Evolutionary conservation across 441 rosid genomes (phyloP).

Genomic region (Pelargonium exstipulatum): DNA sequence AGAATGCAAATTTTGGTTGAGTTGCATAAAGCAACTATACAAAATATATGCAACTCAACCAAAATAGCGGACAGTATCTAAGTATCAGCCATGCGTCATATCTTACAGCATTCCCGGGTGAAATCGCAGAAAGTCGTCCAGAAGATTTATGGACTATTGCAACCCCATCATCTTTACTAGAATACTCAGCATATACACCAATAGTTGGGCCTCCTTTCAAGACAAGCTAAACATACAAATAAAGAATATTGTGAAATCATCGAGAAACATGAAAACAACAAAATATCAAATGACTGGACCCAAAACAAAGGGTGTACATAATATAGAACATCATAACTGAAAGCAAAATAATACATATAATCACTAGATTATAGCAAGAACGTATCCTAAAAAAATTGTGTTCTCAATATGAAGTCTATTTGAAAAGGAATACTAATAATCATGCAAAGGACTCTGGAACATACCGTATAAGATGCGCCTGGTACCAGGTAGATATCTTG

Average conservation of each 20-base stretch:
- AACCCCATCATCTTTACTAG: conserved; percentile 50
- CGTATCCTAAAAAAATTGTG: background rate
- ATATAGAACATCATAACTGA: conserved; percentile 6
- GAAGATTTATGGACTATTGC: conserved; percentile 57
- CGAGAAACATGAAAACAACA: conserved; percentile 16
- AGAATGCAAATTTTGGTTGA: background rate
- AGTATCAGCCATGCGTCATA: conserved; percentile 21
- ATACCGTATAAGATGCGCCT: conserved; percentile 85
- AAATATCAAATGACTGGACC: background rate
- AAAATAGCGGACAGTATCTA: background rate
- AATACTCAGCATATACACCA: conserved; percentile 57
- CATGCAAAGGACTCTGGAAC: conserved; percentile 20
- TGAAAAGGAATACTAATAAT: conserved; percentile 3
- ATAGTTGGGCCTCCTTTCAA: conserved; percentile 85
- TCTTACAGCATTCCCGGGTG: conserved; percentile 88
- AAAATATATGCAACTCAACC: background rate
- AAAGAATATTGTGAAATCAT: conserved; percentile 13
- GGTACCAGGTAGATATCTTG: conserved; percentile 70
- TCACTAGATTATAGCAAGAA: conserved; percentile 9
- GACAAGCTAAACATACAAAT: conserved; percentile 44
- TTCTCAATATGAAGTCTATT: conserved; percentile 1
- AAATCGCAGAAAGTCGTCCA: conserved; percentile 62
- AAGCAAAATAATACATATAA: background rate
- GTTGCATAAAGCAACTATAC: background rate
- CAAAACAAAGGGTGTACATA: background rate